phyloP scores from a whole-genome alignment of 495 filamentous ascomycete species.

The Lophium mytilinum region DNA sequence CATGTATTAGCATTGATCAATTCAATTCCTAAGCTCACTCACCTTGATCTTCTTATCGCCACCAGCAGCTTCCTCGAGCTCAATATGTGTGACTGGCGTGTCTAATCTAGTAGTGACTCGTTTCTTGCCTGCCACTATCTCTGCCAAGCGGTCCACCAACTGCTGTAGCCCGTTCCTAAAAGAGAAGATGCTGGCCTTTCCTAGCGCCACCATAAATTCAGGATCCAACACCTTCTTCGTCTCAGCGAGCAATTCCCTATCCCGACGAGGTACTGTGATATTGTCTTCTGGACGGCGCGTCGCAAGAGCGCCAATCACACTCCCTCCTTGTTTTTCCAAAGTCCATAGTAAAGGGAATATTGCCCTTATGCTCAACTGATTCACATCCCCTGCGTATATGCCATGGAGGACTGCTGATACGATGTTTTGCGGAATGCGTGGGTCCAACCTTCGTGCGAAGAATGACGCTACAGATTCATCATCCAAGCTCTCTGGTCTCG shows the following conservation, averaged over 20 bases:
- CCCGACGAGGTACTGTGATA: background rate
- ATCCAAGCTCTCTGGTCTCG: conserved; percentile 23
- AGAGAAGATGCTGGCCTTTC: background rate
- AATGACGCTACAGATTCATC: conserved; percentile 74
- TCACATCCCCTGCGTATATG: conserved; percentile 88
- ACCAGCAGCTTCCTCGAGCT: background rate
- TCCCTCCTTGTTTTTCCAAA: conserved; percentile 40
- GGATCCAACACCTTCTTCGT: conserved; percentile 25
- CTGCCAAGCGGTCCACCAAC: background rate
- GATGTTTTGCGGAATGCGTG: conserved; percentile 61
- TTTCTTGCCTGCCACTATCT: background rate
- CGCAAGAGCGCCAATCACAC: conserved; percentile 14
- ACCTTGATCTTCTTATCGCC: background rate
- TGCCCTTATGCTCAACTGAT: conserved; percentile 63
- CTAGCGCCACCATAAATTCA: background rate
- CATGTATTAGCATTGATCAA: background rate
- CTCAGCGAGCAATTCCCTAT: conserved; percentile 10
- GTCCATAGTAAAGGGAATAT: conserved; percentile 48
- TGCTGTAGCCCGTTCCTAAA: background rate
- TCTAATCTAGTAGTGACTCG: background rate
- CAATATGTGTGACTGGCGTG: background rate
- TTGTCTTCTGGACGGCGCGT: conserved; percentile 5
- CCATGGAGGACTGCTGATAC: conserved; percentile 77
- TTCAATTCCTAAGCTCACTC: background rate
- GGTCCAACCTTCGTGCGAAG: conserved; percentile 48